Base-by-base conservation (phyloP, 805 yeast species). In the Candida ipomoeae region DNA sequence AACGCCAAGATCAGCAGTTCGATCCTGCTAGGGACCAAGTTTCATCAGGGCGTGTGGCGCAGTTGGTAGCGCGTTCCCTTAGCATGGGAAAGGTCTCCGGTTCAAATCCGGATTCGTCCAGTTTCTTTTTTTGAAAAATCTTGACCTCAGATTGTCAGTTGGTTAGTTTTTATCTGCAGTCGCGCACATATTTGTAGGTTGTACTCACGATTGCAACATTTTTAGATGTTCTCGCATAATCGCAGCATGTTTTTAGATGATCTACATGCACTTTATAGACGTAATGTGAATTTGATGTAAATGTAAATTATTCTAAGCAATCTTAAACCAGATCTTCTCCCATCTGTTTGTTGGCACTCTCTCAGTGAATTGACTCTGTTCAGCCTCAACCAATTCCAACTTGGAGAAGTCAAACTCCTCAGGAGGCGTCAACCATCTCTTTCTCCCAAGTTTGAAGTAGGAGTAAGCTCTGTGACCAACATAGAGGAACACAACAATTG, bases 11-110 rank as follows among this genome's bases (percentile, higher is more conserved):
- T 83, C 88, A 81, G 86, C 88, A 80, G 88, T 83, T 83, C 88
- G 88, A 83, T 82, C 88, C 88, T 80, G 88, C 86, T 81, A 83
- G 86, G 86, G 87, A 83, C 82, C 88, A 83, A 87, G 82, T 63
- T 68, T 61, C 10, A 1, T 18, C 15, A 0, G 85, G 85, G 86
- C 85, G 83, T 81, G 84, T 82, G 86, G 86, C 85, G 86, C 79
- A 82, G 86, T 82, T 80, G 85, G 86, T 82, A 82, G 86, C 86
- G 86, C 85, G 85, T 79, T 80, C 82, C 81, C 85, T 81, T 81
- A 80, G 85, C 85, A 81, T 81, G 85, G 80, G 83, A 79, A 79
- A 81, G 85, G 86, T 82, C 85, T 79, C 81, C 81, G 84, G 84
- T 80, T 80, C 85, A 81, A 81, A 76, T 81, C 85, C 85, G 80